Evolutionary conservation across 306 rosid species (phyloP), one percentile per base, ranked within the genome.

Genomic region (Fragaria iinumae): DNA sequence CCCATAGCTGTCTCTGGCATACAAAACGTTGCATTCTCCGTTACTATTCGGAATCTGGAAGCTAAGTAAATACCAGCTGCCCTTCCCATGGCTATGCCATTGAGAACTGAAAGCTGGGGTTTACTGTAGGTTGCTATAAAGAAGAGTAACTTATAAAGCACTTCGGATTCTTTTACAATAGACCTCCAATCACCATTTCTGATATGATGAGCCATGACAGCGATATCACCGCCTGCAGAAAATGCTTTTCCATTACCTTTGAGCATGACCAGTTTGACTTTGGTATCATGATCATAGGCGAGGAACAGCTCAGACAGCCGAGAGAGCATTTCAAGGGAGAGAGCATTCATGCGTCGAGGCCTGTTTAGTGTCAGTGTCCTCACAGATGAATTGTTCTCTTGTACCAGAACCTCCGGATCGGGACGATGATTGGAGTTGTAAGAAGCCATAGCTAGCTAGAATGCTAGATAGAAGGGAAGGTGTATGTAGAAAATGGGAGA

Each of bases 1-100:
- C 97, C 97, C 78, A 91, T 69, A 76, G 85, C 84, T 55, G 93
- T 84, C 84, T 91, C 91, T 23, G 97, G 97, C 94, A 89, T 88
- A 69, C 91, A 91, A 80, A 91, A 89, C 84, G 81, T 85, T 25
- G 95, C 72, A 17, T 89, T 91, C 80, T 91, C 94, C 8, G 95
- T 89, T 68, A 79, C 93, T 44, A 91, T 81, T 17, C 91, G 83
- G 76, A 89, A 89, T 84, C 89, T 88, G 52, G 91, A 90, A 64
- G 88, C 92, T 12, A 88, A 39, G 60, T 92, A 89, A 75, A 76
- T 87, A 29, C 92, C 93, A 2, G 90, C 91, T 6, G 94, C 95
- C 79, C 90, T 91, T 80, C 97, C 97, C 93, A 89, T 86, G 63
- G 84, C 91, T 57, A 89, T 84, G 70, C 97, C 95, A 76, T 91